Percentiles rank a stretch among this genome's conserved stretches.
Conservation (phyloP, 2,329 filamentous ascomycete genomes). For the Talaromyces albobiverticillius region DNA sequence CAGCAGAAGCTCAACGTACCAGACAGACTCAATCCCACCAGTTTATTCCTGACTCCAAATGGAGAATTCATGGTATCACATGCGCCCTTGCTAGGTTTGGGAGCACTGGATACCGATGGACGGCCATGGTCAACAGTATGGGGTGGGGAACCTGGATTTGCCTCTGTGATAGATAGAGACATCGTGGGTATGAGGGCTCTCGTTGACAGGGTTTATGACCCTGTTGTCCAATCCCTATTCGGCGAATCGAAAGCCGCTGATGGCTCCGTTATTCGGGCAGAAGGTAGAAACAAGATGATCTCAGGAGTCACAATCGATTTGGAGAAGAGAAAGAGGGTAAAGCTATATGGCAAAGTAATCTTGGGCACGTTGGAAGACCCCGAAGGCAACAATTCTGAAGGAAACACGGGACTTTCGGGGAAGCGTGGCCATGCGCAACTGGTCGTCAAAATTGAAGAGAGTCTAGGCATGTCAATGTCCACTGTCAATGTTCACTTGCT, state of each 20-base stretch:
- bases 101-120: slow-evolving; percentile 63
- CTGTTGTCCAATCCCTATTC: slow-evolving; percentile 65
- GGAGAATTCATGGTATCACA: slow-evolving; percentile 5
- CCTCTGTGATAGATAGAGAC: slow-evolving; percentile 58
- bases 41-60: slow-evolving; percentile 5
- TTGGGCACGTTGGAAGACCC: slow-evolving; percentile 55
- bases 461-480: slow-evolving; percentile 50
- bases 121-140: slow-evolving; percentile 75
- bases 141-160: slow-evolving; percentile 71
- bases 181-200: slow-evolving; percentile 63
- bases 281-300: slow-evolving; percentile 49
- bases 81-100: slow-evolving; percentile 67
- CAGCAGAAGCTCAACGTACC: slow-evolving; percentile 62
- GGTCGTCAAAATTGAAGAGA: slow-evolving; percentile 67
- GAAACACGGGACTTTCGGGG: slow-evolving; percentile 14
- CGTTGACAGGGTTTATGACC: slow-evolving; percentile 64
- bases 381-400: slow-evolving; percentile 25
- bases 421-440: slow-evolving; percentile 51
- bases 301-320: slow-evolving; percentile 63
- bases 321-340: slow-evolving; percentile 67
- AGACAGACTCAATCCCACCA: slow-evolving; percentile 62
- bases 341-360: slow-evolving; percentile 68
- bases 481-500: too few species aligned
- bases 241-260: slow-evolving; percentile 39
- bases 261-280: slow-evolving; percentile 43